Percentiles rank a stretch among this genome's conserved stretches.
phyloP scores from a whole-genome alignment of 306 rosid species.

The Rubus parviflorus region DNA sequence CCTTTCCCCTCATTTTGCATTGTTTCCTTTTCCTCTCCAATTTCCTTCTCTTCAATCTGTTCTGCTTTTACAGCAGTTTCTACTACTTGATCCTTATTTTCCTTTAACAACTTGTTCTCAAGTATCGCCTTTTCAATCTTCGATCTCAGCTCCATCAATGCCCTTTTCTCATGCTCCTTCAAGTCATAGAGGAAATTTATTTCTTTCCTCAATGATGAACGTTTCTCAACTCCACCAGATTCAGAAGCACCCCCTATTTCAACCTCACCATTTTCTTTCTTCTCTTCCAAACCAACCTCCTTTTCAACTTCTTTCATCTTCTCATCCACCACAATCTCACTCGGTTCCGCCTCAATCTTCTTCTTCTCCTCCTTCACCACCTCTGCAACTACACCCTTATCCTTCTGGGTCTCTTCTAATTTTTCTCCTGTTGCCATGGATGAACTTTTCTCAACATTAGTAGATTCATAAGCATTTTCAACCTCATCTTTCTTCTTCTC shows the following conservation, averaged over 20 bases:
- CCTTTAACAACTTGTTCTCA: constrained; percentile 5
- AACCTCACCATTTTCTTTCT: background rate
- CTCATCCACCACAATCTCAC: background rate
- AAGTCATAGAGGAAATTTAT: background rate
- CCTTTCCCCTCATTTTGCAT: background rate
- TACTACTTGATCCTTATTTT: background rate
- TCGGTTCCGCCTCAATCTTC: background rate
- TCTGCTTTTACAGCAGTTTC: background rate
- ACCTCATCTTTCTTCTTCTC: background rate
- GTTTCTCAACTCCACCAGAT: background rate
- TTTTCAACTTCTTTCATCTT: background rate
- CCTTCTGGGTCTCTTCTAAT: no score
- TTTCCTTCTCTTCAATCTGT: background rate
- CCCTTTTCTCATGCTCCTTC: constrained; percentile 11
- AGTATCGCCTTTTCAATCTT: constrained; percentile 6
- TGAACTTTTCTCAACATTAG: no score
- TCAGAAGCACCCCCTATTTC: background rate
- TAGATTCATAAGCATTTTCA: no score
- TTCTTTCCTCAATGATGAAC: background rate
- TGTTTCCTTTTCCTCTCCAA: background rate
- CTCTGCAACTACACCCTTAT: background rate
- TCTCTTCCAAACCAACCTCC: constrained; percentile 3
- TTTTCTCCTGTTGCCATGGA: no score
- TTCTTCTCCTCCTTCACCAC: background rate
- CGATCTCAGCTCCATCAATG: constrained; percentile 9